Evolutionary conservation across 768 basidiomycete species (phyloP).

Genomic region (Lanmaoa rubissima): DNA sequence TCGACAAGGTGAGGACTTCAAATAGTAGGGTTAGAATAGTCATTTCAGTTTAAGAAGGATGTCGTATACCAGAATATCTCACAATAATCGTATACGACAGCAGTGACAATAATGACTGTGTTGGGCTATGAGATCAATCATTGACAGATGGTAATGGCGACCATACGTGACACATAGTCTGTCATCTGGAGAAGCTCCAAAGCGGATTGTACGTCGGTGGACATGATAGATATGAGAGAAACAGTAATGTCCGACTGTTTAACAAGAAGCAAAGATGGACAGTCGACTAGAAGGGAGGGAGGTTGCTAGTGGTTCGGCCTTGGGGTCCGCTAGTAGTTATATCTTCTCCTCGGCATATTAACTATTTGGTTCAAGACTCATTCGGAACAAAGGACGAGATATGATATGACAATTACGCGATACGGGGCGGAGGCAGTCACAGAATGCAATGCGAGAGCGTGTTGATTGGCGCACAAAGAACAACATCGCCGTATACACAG

Average conservation of each 20-base stretch:
- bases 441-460: no score
- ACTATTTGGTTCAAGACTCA: no score
- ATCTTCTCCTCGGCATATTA: not conserved
- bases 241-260: not conserved
- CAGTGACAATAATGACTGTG: not conserved
- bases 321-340: not conserved
- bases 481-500: no score
- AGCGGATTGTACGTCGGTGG: not conserved
- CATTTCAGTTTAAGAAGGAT: not conserved
- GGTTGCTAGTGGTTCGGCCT: not conserved
- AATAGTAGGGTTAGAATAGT: no score
- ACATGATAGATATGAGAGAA: not conserved
- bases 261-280: not conserved
- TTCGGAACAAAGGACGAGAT: no score
- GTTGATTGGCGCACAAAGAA: no score
- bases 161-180: not conserved
- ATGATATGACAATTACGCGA: no score
- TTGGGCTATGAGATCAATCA: not conserved
- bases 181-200: not conserved
- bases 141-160: not conserved
- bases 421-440: no score
- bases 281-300: no score
- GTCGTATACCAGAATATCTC: not conserved
- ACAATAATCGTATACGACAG: no score
- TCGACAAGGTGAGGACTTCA: conserved; percentile 1